phyloP scores from a whole-genome alignment of 2,329 filamentous ascomycete species.

The Penicillium sp. region DNA sequence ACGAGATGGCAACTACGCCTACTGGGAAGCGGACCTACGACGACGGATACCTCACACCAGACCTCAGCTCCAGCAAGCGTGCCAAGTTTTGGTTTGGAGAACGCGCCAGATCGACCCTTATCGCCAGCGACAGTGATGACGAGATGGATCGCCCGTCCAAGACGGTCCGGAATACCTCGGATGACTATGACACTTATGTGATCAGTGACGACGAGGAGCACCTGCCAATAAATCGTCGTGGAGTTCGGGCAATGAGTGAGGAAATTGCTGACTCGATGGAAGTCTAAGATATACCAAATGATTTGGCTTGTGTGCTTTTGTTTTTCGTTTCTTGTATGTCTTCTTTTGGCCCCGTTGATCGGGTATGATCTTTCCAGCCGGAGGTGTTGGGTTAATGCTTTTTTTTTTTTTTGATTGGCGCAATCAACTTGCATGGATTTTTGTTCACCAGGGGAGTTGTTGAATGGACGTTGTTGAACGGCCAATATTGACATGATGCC shows the following conservation, averaged over 20 bases:
- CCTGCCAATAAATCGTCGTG: conserved; percentile 41
- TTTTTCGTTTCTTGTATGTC: conserved; percentile 14
- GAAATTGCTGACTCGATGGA: conserved; percentile 55
- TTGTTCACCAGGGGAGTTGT: conserved; percentile 14
- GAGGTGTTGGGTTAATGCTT: conserved; percentile 19
- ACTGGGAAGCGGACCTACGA: conserved; percentile 48
- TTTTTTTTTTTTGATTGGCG: conserved; percentile 16
- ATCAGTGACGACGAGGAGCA: conserved; percentile 46
- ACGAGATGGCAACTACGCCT: conserved; percentile 43
- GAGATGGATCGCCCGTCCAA: conserved; percentile 39
- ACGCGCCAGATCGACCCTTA: conserved; percentile 46
- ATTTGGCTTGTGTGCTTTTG: neutral
- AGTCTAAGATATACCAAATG: conserved; percentile 35
- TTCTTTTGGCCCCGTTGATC: conserved; percentile 19
- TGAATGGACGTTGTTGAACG: conserved; percentile 10
- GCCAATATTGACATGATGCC: conserved; percentile 14
- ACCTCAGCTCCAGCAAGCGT: conserved; percentile 69
- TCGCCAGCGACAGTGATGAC: conserved; percentile 44
- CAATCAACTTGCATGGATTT: conserved; percentile 25
- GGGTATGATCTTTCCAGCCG: conserved; percentile 16
- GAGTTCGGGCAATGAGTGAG: conserved; percentile 53
- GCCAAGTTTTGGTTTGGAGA: conserved; percentile 86
- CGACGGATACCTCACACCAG: conserved; percentile 50
- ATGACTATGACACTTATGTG: conserved; percentile 45
- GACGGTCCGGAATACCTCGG: conserved; percentile 30